These are phyloP conservation scores for Chlamydomonas reinhardtii DNA, from an alignment of 163 green algal species.

Conservation along the genomic window DNA sequence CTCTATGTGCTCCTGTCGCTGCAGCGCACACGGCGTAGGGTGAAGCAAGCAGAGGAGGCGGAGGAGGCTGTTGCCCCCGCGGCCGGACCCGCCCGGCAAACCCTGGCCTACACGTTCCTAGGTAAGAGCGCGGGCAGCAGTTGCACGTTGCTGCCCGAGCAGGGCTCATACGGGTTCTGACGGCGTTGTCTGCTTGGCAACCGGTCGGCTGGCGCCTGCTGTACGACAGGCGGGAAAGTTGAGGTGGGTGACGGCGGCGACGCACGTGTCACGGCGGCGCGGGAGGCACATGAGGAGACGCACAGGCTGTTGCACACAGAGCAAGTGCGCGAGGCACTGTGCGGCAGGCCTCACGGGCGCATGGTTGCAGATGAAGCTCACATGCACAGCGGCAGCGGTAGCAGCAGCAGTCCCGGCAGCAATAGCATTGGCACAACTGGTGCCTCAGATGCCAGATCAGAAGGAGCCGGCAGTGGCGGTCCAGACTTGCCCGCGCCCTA, in stretches of 20 bases:
- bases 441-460: background rate
- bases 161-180: too few relatives aligned
- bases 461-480: background rate
- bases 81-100: background rate
- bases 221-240: slow-evolving; percentile 27
- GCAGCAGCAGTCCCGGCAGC: background rate
- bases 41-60: too few relatives aligned
- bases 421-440: background rate
- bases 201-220: too few relatives aligned
- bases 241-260: background rate
- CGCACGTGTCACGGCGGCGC: background rate
- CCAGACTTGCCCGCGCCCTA: background rate
- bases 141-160: too few relatives aligned
- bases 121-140: slow-evolving; percentile 1
- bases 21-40: background rate
- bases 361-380: background rate
- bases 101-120: slow-evolving; percentile 31
- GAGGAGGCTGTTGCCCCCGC: too few relatives aligned
- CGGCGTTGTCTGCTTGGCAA: too few relatives aligned
- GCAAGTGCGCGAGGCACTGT: background rate
- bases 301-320: slow-evolving; percentile 6
- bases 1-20: slow-evolving; percentile 39
- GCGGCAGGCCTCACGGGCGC: background rate
- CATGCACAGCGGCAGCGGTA: background rate
- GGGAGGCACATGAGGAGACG: slow-evolving; percentile 29